These are phyloP conservation scores for Penicillium sp. DNA, from an alignment of 2,329 filamentous ascomycete species.

Conservation along the genomic window DNA sequence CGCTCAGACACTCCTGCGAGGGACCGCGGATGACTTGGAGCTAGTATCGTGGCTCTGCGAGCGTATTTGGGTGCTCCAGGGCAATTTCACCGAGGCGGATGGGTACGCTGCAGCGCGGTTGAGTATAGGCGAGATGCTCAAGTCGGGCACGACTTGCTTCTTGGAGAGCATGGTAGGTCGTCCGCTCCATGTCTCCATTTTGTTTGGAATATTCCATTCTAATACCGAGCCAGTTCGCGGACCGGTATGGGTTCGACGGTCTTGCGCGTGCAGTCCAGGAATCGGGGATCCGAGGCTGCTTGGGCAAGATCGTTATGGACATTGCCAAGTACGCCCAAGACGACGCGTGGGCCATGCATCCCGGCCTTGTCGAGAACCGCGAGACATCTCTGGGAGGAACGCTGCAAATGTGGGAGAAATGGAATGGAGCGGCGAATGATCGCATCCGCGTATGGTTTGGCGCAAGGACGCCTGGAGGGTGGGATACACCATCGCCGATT, in stretches of 20 bases:
- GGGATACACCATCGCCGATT: slow-evolving; percentile 11
- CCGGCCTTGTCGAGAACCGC: slow-evolving; percentile 42
- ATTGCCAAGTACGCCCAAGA: slow-evolving; percentile 45
- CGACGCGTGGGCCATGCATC: slow-evolving; percentile 45
- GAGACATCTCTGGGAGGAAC: slow-evolving; percentile 44
- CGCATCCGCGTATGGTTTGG: slow-evolving; percentile 51
- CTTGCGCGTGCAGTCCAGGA: slow-evolving; percentile 45
- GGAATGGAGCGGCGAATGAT: slow-evolving; percentile 38
- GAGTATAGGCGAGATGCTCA: slow-evolving; percentile 53
- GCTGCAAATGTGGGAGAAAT: slow-evolving; percentile 37
- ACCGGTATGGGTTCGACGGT: slow-evolving; percentile 49
- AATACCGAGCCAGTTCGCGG: slow-evolving; percentile 37
- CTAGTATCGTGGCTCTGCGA: slow-evolving; percentile 54
- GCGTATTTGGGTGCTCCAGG: slow-evolving; percentile 50
- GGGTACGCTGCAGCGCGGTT: slow-evolving; percentile 50
- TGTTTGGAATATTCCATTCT: neutral
- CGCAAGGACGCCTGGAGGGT: slow-evolving; percentile 49
- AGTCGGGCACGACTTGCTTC: slow-evolving; percentile 52
- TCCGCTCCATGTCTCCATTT: too few species aligned
- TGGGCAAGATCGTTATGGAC: slow-evolving; percentile 48
- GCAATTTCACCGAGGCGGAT: slow-evolving; percentile 47
- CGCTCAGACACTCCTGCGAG: slow-evolving; percentile 48
- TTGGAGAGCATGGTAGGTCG: slow-evolving; percentile 52
- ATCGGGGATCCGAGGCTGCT: slow-evolving; percentile 46
- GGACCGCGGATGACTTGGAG: slow-evolving; percentile 50